Percentiles rank a stretch among this genome's conserved stretches.
These are phyloP conservation scores for Xylariaceae sp. DNA, from an alignment of 2,329 filamentous ascomycete species.

Conservation along the genomic window DNA sequence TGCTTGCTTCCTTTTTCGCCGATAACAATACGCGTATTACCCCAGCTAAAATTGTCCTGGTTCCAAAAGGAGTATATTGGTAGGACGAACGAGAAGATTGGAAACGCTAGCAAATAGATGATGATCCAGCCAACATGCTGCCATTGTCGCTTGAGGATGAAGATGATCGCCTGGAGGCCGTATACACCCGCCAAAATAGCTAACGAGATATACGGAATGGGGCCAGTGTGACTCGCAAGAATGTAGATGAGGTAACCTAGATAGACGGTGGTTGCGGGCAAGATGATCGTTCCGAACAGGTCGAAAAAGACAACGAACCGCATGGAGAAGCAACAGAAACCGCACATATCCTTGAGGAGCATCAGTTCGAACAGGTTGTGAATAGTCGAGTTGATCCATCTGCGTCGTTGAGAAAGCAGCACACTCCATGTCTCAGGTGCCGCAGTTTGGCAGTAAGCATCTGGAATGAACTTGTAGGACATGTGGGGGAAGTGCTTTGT, in stretches of 20 bases:
- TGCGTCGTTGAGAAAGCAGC: slow-evolving; percentile 93
- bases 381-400: slow-evolving; percentile 99
- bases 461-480: slow-evolving; percentile 94
- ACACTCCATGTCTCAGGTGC: slow-evolving; percentile 95
- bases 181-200: slow-evolving; percentile 91
- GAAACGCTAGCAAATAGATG: slow-evolving; percentile 95
- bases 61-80: slow-evolving; percentile 99
- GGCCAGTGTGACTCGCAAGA: slow-evolving; percentile 71
- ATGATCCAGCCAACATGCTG: slow-evolving; percentile 99
- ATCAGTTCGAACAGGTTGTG: slow-evolving; percentile 95
- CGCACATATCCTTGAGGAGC: slow-evolving; percentile 90
- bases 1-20: slow-evolving; percentile 92
- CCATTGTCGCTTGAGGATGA: slow-evolving; percentile 97
- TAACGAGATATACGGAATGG: slow-evolving; percentile 86
- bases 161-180: slow-evolving; percentile 93
- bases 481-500: slow-evolving; percentile 95
- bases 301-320: slow-evolving; percentile 95
- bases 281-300: slow-evolving; percentile 88
- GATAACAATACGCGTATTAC: slow-evolving; percentile 96
- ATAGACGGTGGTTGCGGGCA: slow-evolving; percentile 88
- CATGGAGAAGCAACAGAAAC: slow-evolving; percentile 99
- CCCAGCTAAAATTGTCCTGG: slow-evolving; percentile 98
- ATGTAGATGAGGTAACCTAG: slow-evolving; percentile 86
- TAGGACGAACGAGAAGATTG: slow-evolving; percentile 88
- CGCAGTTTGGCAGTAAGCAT: slow-evolving; percentile 91